Conservation (phyloP, 176 grass and related monocot genomes). For the Carex cristatella region DNA sequence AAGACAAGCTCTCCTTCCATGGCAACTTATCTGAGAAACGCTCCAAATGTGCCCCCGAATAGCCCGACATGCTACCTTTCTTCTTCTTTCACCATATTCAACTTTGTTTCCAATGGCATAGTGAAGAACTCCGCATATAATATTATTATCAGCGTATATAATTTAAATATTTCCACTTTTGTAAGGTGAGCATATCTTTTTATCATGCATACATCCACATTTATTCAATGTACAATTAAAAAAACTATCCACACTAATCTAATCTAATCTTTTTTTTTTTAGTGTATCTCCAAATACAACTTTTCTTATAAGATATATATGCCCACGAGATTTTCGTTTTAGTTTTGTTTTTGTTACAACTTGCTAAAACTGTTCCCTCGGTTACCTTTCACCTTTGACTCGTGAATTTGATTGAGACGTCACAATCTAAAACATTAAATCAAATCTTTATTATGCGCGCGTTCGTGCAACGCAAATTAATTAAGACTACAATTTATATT, state of each 20-base stretch:
- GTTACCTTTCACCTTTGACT: neutral
- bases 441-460: too few relatives aligned
- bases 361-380: neutral
- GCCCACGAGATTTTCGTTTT: neutral
- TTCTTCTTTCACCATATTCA: slow-evolving; percentile 26
- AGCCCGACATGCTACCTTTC: slow-evolving; percentile 44
- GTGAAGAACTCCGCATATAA: slow-evolving; percentile 41
- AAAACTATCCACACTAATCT: too few relatives aligned
- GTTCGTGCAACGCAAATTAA: too few relatives aligned
- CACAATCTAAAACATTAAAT: neutral
- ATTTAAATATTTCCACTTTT: slow-evolving; percentile 1
- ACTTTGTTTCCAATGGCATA: slow-evolving; percentile 44
- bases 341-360: neutral
- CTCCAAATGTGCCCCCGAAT: slow-evolving; percentile 48
- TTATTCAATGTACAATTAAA: neutral
- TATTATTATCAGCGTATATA: neutral
- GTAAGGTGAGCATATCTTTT: neutral
- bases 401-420: neutral
- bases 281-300: neutral
- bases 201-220: neutral
- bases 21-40: slow-evolving; percentile 63
- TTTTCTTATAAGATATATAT: neutral
- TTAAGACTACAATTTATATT: too few relatives aligned
- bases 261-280: neutral
- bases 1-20: slow-evolving; percentile 86